Evolutionary conservation across 345 rosid genomes (phyloP), one percentile per base, ranked within the genome.

Genomic region (Camelina hispida): DNA sequence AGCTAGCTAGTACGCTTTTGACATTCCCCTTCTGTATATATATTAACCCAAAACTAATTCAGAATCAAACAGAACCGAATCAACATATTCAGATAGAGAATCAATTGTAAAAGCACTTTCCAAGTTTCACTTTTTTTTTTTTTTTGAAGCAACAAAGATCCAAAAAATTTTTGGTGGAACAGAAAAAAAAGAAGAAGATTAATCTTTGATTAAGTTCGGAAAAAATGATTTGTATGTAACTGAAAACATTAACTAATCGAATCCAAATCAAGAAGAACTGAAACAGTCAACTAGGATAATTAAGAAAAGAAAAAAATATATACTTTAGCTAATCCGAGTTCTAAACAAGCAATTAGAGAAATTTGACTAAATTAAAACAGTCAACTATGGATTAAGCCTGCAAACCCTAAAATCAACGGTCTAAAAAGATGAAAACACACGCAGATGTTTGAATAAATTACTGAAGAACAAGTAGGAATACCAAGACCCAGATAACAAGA

Each of bases 1-100:
- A 28, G 30, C 30, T 25, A 25, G 30, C 51, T 44, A 48, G 35
- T 42, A 62, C 28, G 38, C 65, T 66, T 77, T 78, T 83, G 52
- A 77, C 84, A 74, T 83, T 86, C 79, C 78, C 80, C 64, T 71
- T 70, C 71, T 66, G 52, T 51, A 58, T 56, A 66, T 2, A 34
- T 47, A 18, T 2, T 5, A 47, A 48, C 66, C 6, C 22, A 46
- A 70, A 28, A 42, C 18, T 0, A 34, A 47, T 28, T 62, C 48
- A 12, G 58, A 76, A 62, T 62, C 52, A 62, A 44, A 62, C 30
- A 59, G 55, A 50, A 72, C 3, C 25, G 15, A n/a, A 28, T 35
- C 23, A 20, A 50, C 16, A 37, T 7, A 34, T 9, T 22, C 34
- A 46, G 15, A 22, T 18, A 72, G 13, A 63, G 28, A 54, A 32